These are phyloP conservation scores for Aspergillus spinulosporus DNA, from an alignment of 2,329 filamentous ascomycete genomes.

Conservation along the genomic window DNA sequence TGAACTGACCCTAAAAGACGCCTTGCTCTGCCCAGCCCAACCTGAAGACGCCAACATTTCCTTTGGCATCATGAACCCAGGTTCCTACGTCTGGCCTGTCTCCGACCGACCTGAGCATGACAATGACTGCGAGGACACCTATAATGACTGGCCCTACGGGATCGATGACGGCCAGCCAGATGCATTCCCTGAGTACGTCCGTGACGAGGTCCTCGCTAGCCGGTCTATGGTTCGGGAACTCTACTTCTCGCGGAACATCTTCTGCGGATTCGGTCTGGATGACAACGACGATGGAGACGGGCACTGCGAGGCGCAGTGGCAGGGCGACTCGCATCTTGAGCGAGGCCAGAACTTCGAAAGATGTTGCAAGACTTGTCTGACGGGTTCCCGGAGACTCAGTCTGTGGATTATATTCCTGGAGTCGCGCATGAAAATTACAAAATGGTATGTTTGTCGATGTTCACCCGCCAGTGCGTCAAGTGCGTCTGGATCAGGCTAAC, in stretches of 20 bases:
- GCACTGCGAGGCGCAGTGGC: conserved; percentile 1
- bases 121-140: not conserved
- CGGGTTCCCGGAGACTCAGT: not conserved
- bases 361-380: not conserved
- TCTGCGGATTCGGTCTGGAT: not conserved
- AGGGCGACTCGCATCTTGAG: not conserved
- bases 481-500: not conserved
- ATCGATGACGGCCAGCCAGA: not conserved
- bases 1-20: not conserved
- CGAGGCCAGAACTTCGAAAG: not conserved
- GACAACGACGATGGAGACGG: not conserved
- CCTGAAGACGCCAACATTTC: not conserved
- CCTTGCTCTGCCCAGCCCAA: conserved; percentile 1
- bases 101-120: not conserved
- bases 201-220: not conserved
- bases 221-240: not conserved
- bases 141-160: not conserved
- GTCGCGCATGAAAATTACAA: not conserved
- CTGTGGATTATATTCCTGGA: not conserved
- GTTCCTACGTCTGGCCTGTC: not conserved
- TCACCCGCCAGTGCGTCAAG: not conserved
- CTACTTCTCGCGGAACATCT: not conserved
- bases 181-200: not conserved
- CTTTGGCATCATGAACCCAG: conserved; percentile 6
- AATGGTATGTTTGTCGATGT: not conserved